A percentile compares a stretch with the other conserved stretches of the same genome.
These are phyloP conservation scores for Phalaenopsis aphrodite DNA, from an alignment of 106 monocot species.

Conservation along the genomic window DNA sequence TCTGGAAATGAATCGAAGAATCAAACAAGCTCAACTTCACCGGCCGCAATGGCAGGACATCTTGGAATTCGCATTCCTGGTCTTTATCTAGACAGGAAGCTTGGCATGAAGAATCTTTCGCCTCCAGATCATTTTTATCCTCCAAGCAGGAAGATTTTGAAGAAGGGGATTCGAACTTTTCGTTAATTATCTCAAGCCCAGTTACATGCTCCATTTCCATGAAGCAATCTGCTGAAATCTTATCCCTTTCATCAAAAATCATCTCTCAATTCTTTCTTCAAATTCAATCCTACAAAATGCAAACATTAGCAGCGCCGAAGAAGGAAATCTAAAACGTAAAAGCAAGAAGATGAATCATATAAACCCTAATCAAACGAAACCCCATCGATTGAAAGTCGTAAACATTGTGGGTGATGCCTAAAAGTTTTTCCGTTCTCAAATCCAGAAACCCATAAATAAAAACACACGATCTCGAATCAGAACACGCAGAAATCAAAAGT, in stretches of 20 bases:
- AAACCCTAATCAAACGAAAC: too few species aligned
- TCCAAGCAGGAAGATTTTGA: neutral
- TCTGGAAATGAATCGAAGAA: neutral
- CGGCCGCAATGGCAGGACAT: neutral
- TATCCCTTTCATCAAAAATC: neutral
- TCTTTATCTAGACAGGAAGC: neutral
- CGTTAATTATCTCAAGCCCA: neutral
- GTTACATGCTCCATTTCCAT: neutral
- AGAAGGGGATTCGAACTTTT: neutral
- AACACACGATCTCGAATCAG: too few species aligned
- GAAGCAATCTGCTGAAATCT: neutral
- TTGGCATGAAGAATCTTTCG: neutral
- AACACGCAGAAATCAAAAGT: too few species aligned
- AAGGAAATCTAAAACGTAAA: neutral
- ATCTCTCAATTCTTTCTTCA: neutral
- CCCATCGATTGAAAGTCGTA: too few species aligned
- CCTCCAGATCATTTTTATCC: neutral
- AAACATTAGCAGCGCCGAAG: neutral
- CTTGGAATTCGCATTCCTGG: neutral
- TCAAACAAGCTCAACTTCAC: slow-evolving; percentile 1
- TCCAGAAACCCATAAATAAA: too few species aligned
- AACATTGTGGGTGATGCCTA: too few species aligned
- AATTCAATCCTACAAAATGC: neutral
- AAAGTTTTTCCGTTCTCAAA: too few species aligned
- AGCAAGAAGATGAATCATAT: too few species aligned